These are phyloP conservation scores for Ophiostoma populinum DNA, from an alignment of 2,329 filamentous ascomycete genomes.

Conservation along the genomic window DNA sequence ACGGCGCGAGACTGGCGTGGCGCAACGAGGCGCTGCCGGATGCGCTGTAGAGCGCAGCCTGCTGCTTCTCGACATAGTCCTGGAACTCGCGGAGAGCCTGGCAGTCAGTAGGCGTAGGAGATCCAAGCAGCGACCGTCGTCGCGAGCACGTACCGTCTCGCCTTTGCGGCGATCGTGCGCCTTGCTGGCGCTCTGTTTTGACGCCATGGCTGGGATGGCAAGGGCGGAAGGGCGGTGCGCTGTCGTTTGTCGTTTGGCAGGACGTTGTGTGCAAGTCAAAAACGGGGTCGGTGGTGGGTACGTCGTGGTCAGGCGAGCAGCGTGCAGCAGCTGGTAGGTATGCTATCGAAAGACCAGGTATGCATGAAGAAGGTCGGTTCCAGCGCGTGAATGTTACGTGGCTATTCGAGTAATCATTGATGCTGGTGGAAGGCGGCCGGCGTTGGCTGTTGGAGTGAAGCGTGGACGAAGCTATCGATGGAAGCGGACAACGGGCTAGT, in stretches of 20 bases:
- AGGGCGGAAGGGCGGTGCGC: neutral
- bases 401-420: slow-evolving; percentile 18
- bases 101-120: neutral
- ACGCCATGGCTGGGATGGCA: slow-evolving; percentile 28
- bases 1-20: too few species aligned
- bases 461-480: neutral
- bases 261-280: neutral
- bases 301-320: neutral
- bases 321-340: slow-evolving; percentile 1
- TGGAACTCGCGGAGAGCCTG: slow-evolving; percentile 85
- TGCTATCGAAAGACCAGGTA: neutral
- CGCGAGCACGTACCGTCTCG: slow-evolving; percentile 48
- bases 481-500: too few species aligned
- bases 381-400: slow-evolving; percentile 2
- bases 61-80: slow-evolving; percentile 92
- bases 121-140: neutral
- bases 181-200: slow-evolving; percentile 37
- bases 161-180: slow-evolving; percentile 68
- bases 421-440: neutral
- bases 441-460: too few species aligned
- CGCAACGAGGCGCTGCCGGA: too few species aligned
- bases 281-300: neutral
- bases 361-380: neutral
- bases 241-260: neutral
- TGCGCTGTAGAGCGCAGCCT: too few species aligned